phyloP scores from a whole-genome alignment of 202 grass and related monocot species.

The Dendrocalamus latiflorus region DNA sequence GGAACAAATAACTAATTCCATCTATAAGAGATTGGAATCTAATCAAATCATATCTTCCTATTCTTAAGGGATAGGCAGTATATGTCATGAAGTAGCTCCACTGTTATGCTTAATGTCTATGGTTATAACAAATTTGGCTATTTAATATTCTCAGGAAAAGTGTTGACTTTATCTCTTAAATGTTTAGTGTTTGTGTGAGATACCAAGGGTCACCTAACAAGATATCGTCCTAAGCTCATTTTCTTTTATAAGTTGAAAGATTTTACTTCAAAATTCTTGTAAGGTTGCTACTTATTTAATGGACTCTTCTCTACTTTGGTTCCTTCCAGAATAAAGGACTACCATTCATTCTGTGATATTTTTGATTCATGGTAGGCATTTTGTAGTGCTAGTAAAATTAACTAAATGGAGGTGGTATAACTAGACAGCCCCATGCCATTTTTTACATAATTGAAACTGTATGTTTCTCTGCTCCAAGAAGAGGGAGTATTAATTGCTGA shows the following conservation, averaged over 20 bases:
- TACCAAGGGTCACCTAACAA: not conserved
- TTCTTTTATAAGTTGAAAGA: not conserved
- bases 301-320: not conserved
- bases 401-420: not conserved
- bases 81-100: not conserved
- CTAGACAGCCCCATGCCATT: not conserved
- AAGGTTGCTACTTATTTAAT: not conserved
- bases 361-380: not conserved
- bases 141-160: not conserved
- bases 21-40: no score
- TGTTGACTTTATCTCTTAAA: not conserved
- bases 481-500: constrained; percentile 15
- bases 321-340: not conserved
- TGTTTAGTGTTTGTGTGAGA: not conserved
- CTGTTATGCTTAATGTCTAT: not conserved
- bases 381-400: not conserved
- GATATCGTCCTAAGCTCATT: not conserved
- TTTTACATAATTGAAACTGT: not conserved
- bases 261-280: not conserved
- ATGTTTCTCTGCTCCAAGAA: not conserved
- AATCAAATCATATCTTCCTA: no score
- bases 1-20: no score
- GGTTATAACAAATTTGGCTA: not conserved
- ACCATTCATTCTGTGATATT: not conserved
- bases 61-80: not conserved